Percentiles rank a stretch among this genome's conserved stretches.
Evolutionary conservation across 2,329 filamentous ascomycete species (phyloP).

Genomic region (Cladophialophora chaetospira): DNA sequence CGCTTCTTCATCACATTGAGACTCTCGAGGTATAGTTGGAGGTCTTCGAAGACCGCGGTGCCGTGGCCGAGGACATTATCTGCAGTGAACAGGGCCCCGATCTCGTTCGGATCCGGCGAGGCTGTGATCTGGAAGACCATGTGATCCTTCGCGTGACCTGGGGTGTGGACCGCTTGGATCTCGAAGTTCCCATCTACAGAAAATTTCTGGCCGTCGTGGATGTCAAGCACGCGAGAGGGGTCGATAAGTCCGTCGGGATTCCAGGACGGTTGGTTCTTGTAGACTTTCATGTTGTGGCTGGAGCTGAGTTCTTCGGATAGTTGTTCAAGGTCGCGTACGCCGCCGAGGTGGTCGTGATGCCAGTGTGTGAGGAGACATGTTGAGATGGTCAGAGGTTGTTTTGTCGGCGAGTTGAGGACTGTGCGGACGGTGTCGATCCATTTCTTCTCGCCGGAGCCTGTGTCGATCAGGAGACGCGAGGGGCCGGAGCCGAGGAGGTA

Average conservation of each 20-base stretch:
- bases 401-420: conserved; percentile 52
- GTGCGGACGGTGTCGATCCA: conserved; percentile 70
- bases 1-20: conserved; percentile 64
- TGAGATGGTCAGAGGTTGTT: conserved; percentile 64
- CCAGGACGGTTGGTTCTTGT: conserved; percentile 46
- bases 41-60: conserved; percentile 80
- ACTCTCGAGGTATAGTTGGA: conserved; percentile 67
- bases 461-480: conserved; percentile 80
- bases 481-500: conserved; percentile 81
- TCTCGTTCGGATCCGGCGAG: conserved; percentile 50
- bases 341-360: conserved; percentile 84
- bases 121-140: conserved; percentile 70
- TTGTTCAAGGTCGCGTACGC: conserved; percentile 68
- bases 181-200: conserved; percentile 56
- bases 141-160: conserved; percentile 81
- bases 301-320: conserved; percentile 61
- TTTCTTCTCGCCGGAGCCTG: conserved; percentile 74
- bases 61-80: conserved; percentile 89
- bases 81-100: conserved; percentile 82
- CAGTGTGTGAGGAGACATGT: conserved; percentile 82
- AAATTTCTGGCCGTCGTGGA: conserved; percentile 37
- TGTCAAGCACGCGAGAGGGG: conserved; percentile 56
- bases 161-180: conserved; percentile 66
- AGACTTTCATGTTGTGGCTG: conserved; percentile 42
- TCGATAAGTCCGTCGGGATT: conserved; percentile 58